A percentile compares a stretch with the other conserved stretches of the same genome.
phyloP scores from a whole-genome alignment of 208 protist genomes.

The Vickermania ingenoplastis region DNA sequence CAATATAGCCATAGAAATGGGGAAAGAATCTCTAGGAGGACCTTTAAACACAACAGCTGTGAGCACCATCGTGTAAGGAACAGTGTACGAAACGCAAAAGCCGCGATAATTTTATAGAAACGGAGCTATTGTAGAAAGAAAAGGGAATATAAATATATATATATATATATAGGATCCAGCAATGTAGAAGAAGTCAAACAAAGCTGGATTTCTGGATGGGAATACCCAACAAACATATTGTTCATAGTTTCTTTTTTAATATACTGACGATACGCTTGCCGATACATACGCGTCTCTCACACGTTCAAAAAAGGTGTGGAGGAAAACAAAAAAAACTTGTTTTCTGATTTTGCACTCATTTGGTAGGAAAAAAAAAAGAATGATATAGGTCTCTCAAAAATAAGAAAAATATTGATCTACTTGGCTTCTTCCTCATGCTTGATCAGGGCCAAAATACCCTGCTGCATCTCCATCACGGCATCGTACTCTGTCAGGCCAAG shows the following conservation, averaged over 20 bases:
- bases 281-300: too few species aligned
- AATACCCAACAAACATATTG: too few species aligned
- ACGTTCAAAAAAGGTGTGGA: too few species aligned
- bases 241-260: too few species aligned
- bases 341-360: too few species aligned
- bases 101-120: background rate
- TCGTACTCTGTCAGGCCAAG: conserved; percentile 42
- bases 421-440: conserved; percentile 27
- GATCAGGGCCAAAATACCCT: conserved; percentile 51
- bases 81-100: too few species aligned
- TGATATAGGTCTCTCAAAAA: background rate
- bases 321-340: too few species aligned
- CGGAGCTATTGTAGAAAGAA: background rate
- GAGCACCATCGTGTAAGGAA: too few species aligned
- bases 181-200: conserved; percentile 3
- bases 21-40: background rate
- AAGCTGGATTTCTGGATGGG: background rate
- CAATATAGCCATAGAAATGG: background rate
- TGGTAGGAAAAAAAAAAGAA: background rate
- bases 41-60: too few species aligned
- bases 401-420: background rate
- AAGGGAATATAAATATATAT: conserved; percentile 5
- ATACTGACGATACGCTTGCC: too few species aligned
- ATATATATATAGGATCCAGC: conserved; percentile 7
- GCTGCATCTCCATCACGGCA: conserved; percentile 41